These are phyloP conservation scores for Globisporangium mamillatum DNA, from an alignment of 352 stramenopile genomes.

Conservation along the genomic window DNA sequence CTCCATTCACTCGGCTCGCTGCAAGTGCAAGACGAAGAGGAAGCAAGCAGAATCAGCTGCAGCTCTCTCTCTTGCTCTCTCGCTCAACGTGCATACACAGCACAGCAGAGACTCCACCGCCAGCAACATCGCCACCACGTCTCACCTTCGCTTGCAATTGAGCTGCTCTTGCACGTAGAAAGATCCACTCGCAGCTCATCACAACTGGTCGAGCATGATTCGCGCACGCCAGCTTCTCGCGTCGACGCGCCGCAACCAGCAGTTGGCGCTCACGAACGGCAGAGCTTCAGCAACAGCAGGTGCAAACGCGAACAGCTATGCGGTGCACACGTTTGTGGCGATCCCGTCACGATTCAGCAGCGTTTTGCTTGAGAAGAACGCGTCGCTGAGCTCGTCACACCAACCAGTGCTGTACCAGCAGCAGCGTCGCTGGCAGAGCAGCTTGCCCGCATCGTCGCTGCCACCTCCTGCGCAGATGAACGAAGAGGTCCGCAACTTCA, in stretches of 20 bases:
- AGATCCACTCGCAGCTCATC: neutral
- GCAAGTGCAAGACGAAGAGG: conserved; percentile 1
- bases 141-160: neutral
- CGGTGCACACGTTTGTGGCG: conserved; percentile 12
- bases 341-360: conserved; percentile 10
- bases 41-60: conserved; percentile 3
- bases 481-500: conserved; percentile 12
- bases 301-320: conserved; percentile 15
- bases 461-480: conserved; percentile 7
- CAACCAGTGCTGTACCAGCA: neutral
- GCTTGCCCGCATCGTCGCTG: neutral
- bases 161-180: neutral
- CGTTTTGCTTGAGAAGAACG: conserved; percentile 10
- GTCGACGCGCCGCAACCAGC: conserved; percentile 17
- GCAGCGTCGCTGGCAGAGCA: conserved; percentile 15
- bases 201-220: conserved; percentile 17
- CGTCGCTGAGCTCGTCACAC: neutral
- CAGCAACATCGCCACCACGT: neutral
- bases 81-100: neutral
- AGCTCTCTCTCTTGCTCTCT: conserved; percentile 2
- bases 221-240: conserved; percentile 23
- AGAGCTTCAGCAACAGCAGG: neutral
- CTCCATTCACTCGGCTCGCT: conserved; percentile 6
- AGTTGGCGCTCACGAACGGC: conserved; percentile 19
- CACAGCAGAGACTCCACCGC: neutral